Evolutionary conservation across 2,329 filamentous ascomycete species (phyloP).

Genomic region (Pleurostoma richardsiae): DNA sequence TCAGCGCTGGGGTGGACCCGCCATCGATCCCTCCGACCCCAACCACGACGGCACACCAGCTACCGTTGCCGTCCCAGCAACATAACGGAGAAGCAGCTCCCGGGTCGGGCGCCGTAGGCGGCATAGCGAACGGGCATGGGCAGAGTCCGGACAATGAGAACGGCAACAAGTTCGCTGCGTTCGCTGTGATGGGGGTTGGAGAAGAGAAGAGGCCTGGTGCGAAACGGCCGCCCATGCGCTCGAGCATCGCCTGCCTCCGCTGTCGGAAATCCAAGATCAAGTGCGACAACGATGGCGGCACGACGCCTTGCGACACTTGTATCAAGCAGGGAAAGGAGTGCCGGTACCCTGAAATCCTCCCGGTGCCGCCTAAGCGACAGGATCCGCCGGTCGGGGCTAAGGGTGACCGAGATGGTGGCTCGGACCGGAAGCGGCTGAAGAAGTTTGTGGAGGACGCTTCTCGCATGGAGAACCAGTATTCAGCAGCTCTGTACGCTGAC

Average conservation of each 20-base stretch:
- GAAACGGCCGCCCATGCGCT: constrained; percentile 57
- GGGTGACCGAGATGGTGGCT: constrained; percentile 33
- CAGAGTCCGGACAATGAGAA: constrained; percentile 19
- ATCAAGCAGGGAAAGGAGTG: constrained; percentile 68
- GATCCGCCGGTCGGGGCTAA: constrained; percentile 26
- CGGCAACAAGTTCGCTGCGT: constrained; percentile 10
- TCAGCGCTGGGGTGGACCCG: constrained; percentile 20
- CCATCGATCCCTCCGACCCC: constrained; percentile 20
- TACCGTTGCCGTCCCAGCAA: background rate
- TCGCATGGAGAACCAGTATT: constrained; percentile 29
- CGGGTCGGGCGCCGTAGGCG: background rate
- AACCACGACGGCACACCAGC: constrained; percentile 2
- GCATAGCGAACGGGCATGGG: constrained; percentile 2
- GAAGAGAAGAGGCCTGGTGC: constrained; percentile 36
- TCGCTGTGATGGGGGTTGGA: constrained; percentile 23
- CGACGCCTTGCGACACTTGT: constrained; percentile 69
- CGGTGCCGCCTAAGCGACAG: constrained; percentile 27
- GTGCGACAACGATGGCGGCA: constrained; percentile 73
- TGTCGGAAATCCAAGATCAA: constrained; percentile 82
- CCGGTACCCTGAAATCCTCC: constrained; percentile 56
- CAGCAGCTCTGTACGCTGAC: constrained; percentile 34
- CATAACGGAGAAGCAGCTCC: background rate
- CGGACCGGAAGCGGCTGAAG: constrained; percentile 44
- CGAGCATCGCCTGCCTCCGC: constrained; percentile 71
- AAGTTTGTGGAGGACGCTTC: constrained; percentile 34